Evolutionary conservation across 2,329 filamentous ascomycete species (phyloP).

Genomic region (Fusarium udum): DNA sequence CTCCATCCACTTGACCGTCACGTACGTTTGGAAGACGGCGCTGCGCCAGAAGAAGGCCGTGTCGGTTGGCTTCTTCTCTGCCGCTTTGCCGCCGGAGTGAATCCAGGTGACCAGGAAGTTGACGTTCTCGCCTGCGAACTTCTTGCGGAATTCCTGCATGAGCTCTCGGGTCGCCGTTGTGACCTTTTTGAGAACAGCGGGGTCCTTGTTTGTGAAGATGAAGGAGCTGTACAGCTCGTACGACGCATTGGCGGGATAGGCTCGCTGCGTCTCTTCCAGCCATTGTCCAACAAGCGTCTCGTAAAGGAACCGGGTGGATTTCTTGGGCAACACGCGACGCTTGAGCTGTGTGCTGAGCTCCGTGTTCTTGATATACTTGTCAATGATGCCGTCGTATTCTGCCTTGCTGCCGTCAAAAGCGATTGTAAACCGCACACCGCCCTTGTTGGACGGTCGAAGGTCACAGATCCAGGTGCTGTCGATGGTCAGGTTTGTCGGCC

Average conservation of each 20-base stretch:
- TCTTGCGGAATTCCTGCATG: not conserved
- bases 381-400: not conserved
- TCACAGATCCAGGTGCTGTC: not conserved
- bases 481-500: not conserved
- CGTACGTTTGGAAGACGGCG: not conserved
- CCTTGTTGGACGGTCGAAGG: not conserved
- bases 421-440: not conserved
- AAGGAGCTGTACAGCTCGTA: not conserved
- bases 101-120: not conserved
- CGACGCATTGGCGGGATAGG: not conserved
- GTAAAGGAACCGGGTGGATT: not conserved
- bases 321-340: not conserved
- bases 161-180: not conserved
- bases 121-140: not conserved
- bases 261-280: not conserved
- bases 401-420: not conserved
- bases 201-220: not conserved
- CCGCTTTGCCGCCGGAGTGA: not conserved
- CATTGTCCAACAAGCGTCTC: not conserved
- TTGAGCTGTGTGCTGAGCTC: not conserved
- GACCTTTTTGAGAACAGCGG: not conserved
- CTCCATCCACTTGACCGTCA: not conserved
- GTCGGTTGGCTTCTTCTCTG: not conserved
- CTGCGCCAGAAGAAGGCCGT: not conserved
- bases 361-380: not conserved